Evolutionary conservation across 1,284 basidiomycete genomes (phyloP), one percentile per base, ranked within the genome.

Genomic region (Cutaneotrichosporon cyanovorans): DNA sequence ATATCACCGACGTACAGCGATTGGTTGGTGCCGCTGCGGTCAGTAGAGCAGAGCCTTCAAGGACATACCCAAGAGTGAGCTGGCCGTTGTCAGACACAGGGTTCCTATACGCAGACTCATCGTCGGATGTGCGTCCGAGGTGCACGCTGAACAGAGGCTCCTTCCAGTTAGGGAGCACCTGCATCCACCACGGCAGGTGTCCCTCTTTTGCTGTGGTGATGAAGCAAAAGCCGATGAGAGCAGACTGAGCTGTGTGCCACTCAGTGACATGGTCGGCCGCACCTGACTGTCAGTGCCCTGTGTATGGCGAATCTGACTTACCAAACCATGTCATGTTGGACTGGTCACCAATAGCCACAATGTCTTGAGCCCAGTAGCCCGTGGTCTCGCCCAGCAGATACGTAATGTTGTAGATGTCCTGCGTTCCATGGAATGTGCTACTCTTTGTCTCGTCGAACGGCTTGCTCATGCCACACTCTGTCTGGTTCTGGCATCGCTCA

Each of bases 61-160:
- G 20, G 4, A 23, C 21, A 22, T 20, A 38, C 37, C 37, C 44
- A 11, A 46, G 38, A 14, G 37, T 40, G 15, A 46, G 42, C 23
- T 36, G 18, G 35, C 42, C 41, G 33, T 25, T 35, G 33, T 21
- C n/a, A 4, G 33, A 10, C 22, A 36, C 22, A 5, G 33, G 41
- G 41, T 42, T 42, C 21, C 6, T 14, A 16, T 35, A 21, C 19
- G 25, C 25, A 28, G 25, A 7, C 8, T 11, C 14, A 16, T 21
- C 41, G 12, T 19, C 20, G 22, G 6, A 3, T n/a, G 16, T 33
- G 31, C 85, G 78, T 15, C 83, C 83, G 22, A 90, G 73, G 55
- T 85, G 81, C 63, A 90, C 84, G 0, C 78, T 78, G 80, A 91
- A 87, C 18, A 86, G 52, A 0, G 83, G 81, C 6, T 76, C 61